These are phyloP conservation scores for Neonothopanus nambi DNA, from an alignment of 1,284 basidiomycete species.

Conservation along the genomic window DNA sequence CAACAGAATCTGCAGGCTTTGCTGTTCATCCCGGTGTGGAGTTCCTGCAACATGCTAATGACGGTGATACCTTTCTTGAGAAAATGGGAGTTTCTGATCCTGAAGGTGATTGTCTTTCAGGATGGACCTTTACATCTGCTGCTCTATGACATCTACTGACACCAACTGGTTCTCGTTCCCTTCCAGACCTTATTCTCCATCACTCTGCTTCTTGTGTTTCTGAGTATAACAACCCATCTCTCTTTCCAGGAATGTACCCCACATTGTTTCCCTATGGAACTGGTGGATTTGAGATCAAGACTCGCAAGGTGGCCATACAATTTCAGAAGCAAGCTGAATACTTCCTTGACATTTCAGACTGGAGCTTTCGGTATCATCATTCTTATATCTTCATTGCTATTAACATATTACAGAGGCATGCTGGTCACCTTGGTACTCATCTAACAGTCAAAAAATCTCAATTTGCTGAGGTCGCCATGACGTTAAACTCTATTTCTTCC, in stretches of 20 bases:
- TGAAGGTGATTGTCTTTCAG: not conserved
- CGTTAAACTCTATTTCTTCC: conserved; percentile 3
- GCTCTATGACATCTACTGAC: conserved; percentile 25
- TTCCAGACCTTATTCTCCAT: conserved; percentile 22
- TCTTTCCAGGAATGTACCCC: conserved; percentile 33
- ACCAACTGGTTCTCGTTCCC: conserved; percentile 16
- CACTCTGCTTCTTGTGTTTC: conserved; percentile 15
- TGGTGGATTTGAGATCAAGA: conserved; percentile 32
- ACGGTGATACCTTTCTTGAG: not conserved
- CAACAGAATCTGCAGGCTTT: conserved; percentile 22
- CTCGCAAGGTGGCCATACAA: conserved; percentile 12
- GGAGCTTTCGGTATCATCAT: conserved; percentile 30
- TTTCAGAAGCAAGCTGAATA: conserved; percentile 24
- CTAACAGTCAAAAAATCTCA: conserved; percentile 21
- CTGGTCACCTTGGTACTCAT: conserved; percentile 23
- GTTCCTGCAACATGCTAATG: not conserved
- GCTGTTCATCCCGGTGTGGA: conserved; percentile 19
- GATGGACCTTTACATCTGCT: conserved; percentile 9
- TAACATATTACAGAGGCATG: conserved; percentile 31
- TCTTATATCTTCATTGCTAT: conserved; percentile 32
- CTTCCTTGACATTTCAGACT: conserved; percentile 20
- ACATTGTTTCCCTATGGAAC: conserved; percentile 34
- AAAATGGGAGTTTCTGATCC: not conserved
- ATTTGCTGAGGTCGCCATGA: conserved; percentile 17
- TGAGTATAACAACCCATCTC: conserved; percentile 30